These are phyloP conservation scores for Sporothrix inflata DNA, from an alignment of 2,329 filamentous ascomycete genomes.

Conservation along the genomic window DNA sequence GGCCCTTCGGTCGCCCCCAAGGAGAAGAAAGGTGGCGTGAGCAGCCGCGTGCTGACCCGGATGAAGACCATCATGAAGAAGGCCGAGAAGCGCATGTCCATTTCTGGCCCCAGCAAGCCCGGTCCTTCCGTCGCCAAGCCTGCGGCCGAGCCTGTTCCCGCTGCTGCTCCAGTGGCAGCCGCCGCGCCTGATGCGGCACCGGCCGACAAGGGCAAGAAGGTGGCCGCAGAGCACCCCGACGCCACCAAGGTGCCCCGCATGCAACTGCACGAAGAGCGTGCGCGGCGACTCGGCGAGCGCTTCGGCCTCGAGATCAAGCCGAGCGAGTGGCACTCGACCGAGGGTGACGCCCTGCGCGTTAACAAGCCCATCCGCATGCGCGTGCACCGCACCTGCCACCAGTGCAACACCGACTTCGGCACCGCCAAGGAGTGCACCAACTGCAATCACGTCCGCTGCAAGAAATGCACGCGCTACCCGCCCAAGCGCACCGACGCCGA, in stretches of 20 bases:
- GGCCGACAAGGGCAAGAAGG: slow-evolving; percentile 28
- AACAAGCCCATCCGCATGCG: slow-evolving; percentile 79
- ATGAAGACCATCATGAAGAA: slow-evolving; percentile 57
- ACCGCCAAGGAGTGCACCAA: slow-evolving; percentile 71
- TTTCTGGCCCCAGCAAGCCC: slow-evolving; percentile 34
- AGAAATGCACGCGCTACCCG: slow-evolving; percentile 76
- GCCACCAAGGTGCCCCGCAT: slow-evolving; percentile 49
- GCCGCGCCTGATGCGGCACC: neutral
- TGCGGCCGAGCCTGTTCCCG: slow-evolving; percentile 1
- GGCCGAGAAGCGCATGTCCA: slow-evolving; percentile 42
- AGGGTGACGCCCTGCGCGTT: slow-evolving; percentile 63
- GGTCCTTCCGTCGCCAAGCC: slow-evolving; percentile 30
- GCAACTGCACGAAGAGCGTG: slow-evolving; percentile 60
- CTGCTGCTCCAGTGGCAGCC: neutral
- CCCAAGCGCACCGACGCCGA: slow-evolving; percentile 63
- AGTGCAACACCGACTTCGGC: slow-evolving; percentile 75
- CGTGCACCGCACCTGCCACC: slow-evolving; percentile 78
- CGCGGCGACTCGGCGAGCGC: slow-evolving; percentile 57
- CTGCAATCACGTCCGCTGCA: slow-evolving; percentile 81
- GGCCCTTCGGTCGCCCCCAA: slow-evolving; percentile 43
- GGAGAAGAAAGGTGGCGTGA: slow-evolving; percentile 52
- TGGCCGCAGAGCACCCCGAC: neutral
- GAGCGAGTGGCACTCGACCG: slow-evolving; percentile 55
- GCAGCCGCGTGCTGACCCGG: slow-evolving; percentile 52
- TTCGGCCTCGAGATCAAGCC: slow-evolving; percentile 61